phyloP scores from a whole-genome alignment of 1,139 yeast genomes.

The Kazachstania sp. region DNA sequence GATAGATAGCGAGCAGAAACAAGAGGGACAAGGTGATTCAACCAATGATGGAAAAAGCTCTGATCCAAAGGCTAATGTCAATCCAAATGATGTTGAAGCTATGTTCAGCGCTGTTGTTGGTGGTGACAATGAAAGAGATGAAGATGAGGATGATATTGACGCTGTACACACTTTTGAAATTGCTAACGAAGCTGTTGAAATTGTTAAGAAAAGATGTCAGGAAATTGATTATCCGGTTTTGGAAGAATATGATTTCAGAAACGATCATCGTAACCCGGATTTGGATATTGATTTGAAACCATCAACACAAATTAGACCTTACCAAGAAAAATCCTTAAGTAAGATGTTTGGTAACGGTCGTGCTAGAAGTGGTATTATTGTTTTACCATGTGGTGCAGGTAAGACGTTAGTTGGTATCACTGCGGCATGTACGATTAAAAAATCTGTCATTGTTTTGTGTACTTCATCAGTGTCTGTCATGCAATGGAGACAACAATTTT shows the following conservation, averaged over 20 bases:
- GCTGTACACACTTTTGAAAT: constrained; percentile 96
- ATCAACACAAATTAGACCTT: constrained; percentile 94
- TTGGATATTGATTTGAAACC: constrained; percentile 92
- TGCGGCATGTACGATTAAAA: constrained; percentile 95
- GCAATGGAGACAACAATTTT: constrained; percentile 99
- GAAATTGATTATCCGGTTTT: constrained; percentile 95
- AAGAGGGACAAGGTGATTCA: constrained; percentile 32
- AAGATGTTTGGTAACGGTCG: constrained; percentile 99
- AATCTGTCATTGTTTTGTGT: constrained; percentile 90
- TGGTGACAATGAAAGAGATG: constrained; percentile 48
- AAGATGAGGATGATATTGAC: constrained; percentile 78
- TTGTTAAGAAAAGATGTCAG: constrained; percentile 88
- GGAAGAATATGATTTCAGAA: constrained; percentile 95
- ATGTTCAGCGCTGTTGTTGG: constrained; percentile 80
- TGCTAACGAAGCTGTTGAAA: constrained; percentile 81
- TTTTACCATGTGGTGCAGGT: constrained; percentile 98
- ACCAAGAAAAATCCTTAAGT: constrained; percentile 89
- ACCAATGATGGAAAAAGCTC: constrained; percentile 27
- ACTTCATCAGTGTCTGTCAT: constrained; percentile 97
- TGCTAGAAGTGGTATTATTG: constrained; percentile 96
- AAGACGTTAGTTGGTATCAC: constrained; percentile 97
- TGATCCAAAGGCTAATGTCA: constrained; percentile 15
- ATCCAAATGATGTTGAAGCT: constrained; percentile 48
- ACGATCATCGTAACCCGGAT: constrained; percentile 84
- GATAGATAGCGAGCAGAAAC: constrained; percentile 50